Evolutionary conservation across 768 basidiomycete species (phyloP), one percentile per base, ranked within the genome.

Genomic region (Suillus paluster): DNA sequence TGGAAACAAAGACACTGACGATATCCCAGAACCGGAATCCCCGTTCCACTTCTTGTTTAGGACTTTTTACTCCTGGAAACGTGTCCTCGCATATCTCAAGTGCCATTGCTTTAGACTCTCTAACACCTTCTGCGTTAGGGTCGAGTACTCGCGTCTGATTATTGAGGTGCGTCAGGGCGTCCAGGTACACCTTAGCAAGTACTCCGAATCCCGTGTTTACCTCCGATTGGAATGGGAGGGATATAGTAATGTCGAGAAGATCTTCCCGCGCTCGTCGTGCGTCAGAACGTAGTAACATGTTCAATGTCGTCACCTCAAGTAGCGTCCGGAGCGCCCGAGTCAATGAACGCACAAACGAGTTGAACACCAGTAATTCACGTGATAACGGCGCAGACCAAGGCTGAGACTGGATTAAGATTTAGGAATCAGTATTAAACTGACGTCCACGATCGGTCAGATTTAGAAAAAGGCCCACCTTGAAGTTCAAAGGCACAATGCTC

Each of bases 1-100:
- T 64, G 33, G 55, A 59, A n/a, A 61, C 58, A 62, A 56, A 63
- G 52, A 48, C 41, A 86, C 95, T 79, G 72, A 97, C 96, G 77
- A 96, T 84, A 74, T 98, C 95, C 97, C 97, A 99, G 83, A 99
- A 99, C 70, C 97, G 83, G 83, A 99, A 98, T 7, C 97, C 97
- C 55, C 97, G 80, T 77, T 97, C 95, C 62, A 99, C 91, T 82
- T 99, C 97, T 63, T 80, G 79, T 77, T 89, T 87, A 4, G 96
- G 94, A 61, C 71, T 75, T 81, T 95, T 97, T 67, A 99, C 93
- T 23, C 93, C 95, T 21, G 90, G 85, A 83, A 99, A 98, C 60
- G 92, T 95, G 72, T 95, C 91, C 70, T 98, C 95, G 73, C 96
- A 92, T 67, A 97, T 89, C 65, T 91, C 92, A 46, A 98, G 83